Base-by-base conservation (phyloP, 148 eudicot species). In the Pharnaceum exiguum region DNA sequence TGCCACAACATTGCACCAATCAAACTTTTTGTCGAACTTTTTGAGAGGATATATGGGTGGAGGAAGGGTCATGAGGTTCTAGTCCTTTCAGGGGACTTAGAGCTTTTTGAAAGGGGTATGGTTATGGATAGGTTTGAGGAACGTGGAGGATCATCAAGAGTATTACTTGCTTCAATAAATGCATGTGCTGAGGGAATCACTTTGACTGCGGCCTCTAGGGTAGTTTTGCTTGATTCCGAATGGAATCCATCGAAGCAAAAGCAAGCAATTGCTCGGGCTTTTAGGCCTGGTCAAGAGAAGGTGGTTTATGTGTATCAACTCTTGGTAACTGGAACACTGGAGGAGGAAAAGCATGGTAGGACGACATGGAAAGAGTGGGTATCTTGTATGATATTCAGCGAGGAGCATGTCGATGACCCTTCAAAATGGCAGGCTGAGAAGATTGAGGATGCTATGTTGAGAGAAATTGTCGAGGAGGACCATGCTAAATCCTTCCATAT, bases 291-390 rank as follows among this genome's bases (percentile, higher is more conserved):
- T 6, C 99, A 93, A 66, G 96, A 77, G 53, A 93, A 85, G 66
- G 74, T 85, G 17, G 99, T 93, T 27, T 88, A 88, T 65, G 99
- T 88, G 51, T 93, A 93, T 51, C 99, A 93, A 45, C 78, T 93
- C 3, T 52, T 93, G 73, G 95, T 79, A 5, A 71, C 70, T 0
- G 99, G 99, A 12, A 88, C 91, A 2, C 46, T 93, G 48, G 99
- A 93, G 52, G 99, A 93, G 37, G 99, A 93, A 66, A 93, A 93
- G 59, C 75, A 83, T 50, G 75, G 75, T 1, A 59, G 91, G 35
- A 93, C 99, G 1, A 83, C 99, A 1, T 93, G 96, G 96, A 93
- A 93, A 64, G 99, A 93, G 73, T 85, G 91, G 96, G 86, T 93
- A 22, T 93, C 99, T 7, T 80, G 94, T 60, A 85, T 93, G 99